Evolutionary conservation across 2,329 filamentous ascomycete species (phyloP).

Genomic region (Talaromyces sp.): DNA sequence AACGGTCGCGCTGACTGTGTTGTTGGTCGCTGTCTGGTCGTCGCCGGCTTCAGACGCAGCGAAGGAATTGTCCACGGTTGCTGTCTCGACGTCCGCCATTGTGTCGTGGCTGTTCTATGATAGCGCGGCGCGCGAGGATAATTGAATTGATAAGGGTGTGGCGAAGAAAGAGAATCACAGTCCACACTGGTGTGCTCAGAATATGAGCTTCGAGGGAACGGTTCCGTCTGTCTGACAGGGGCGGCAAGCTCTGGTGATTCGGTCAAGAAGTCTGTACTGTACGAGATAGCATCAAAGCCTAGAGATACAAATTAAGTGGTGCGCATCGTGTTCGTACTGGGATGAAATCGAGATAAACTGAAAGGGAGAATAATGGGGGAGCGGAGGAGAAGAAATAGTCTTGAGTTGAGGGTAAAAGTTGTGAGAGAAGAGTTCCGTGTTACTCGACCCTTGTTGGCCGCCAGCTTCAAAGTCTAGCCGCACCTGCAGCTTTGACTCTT

Average conservation of each 20-base stretch:
- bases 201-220: background rate
- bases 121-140: background rate
- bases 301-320: background rate
- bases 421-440: background rate
- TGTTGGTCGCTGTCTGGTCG: slow-evolving; percentile 30
- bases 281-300: background rate
- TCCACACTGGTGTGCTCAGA: background rate
- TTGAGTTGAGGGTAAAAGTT: background rate
- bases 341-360: background rate
- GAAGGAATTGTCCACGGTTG: slow-evolving; percentile 36
- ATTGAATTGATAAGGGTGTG: background rate
- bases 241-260: background rate
- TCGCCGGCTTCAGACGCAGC: slow-evolving; percentile 36
- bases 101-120: background rate
- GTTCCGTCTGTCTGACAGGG: slow-evolving; percentile 6
- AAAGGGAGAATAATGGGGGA: background rate
- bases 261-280: background rate
- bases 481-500: background rate
- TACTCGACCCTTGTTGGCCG: background rate
- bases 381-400: background rate
- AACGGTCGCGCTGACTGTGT: slow-evolving; percentile 41
- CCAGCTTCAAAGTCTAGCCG: background rate
- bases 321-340: background rate
- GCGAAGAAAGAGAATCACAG: background rate
- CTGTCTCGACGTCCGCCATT: slow-evolving; percentile 37